phyloP scores from a whole-genome alignment of 2,329 filamentous ascomycete species.

The Cladophialophora exuberans region DNA sequence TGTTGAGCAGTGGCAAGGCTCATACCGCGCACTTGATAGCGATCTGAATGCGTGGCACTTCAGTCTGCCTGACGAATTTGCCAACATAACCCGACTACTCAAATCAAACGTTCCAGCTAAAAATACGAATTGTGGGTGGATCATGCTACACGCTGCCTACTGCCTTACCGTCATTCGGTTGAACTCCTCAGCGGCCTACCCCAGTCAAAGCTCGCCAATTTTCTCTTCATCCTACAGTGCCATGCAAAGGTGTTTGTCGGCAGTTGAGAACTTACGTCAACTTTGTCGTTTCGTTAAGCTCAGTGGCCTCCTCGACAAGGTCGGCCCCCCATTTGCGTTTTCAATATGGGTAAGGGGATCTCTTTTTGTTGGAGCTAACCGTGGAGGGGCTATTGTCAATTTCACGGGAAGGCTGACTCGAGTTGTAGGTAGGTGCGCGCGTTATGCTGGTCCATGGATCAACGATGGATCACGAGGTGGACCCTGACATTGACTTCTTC shows the following conservation, averaged over 20 bases:
- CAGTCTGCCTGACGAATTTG: constrained; percentile 78
- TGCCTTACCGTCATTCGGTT: constrained; percentile 89
- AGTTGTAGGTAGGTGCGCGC: constrained; percentile 69
- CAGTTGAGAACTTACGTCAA: constrained; percentile 79
- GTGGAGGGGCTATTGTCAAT: background rate
- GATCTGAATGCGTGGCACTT: constrained; percentile 83
- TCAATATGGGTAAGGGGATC: constrained; percentile 70
- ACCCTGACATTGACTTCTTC: constrained; percentile 77
- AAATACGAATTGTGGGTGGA: constrained; percentile 77
- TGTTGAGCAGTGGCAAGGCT: constrained; percentile 86
- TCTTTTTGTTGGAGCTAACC: background rate
- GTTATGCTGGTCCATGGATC: constrained; percentile 87
- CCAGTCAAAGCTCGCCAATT: constrained; percentile 82
- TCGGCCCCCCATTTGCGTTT: constrained; percentile 90
- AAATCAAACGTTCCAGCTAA: constrained; percentile 67
- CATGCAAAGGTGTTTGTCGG: constrained; percentile 77
- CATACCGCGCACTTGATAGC: constrained; percentile 82
- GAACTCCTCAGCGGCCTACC: constrained; percentile 90
- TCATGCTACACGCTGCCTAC: constrained; percentile 89
- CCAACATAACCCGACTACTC: constrained; percentile 79
- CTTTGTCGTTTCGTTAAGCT: constrained; percentile 77
- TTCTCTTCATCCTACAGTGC: constrained; percentile 89
- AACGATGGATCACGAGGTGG: constrained; percentile 82
- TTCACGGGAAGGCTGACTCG: too few species aligned
- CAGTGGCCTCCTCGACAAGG: constrained; percentile 73